Conservation (phyloP, 352 stramenopile genomes). For the Phytophthora hybrid region DNA sequence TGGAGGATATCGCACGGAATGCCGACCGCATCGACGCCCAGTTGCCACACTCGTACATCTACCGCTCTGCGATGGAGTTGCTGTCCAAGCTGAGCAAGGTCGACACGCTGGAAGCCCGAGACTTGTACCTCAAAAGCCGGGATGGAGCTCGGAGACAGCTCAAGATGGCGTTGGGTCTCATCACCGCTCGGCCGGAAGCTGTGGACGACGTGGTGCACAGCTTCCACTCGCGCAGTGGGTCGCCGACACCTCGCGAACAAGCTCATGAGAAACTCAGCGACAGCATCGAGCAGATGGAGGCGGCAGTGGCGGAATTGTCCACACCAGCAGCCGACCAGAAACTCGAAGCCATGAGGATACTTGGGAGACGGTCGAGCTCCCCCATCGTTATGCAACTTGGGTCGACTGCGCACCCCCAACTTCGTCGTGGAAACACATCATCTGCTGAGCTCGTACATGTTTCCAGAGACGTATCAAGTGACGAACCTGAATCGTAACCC, state of each 20-base stretch:
- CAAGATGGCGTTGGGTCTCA: slow-evolving; percentile 19
- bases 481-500: too few species aligned
- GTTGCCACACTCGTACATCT: slow-evolving; percentile 59
- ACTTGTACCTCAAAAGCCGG: slow-evolving; percentile 50
- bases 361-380: not conserved
- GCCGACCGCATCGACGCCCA: slow-evolving; percentile 51
- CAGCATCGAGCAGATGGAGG: slow-evolving; percentile 27
- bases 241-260: slow-evolving; percentile 9
- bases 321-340: not conserved
- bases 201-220: slow-evolving; percentile 15
- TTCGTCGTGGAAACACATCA: not conserved
- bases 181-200: slow-evolving; percentile 14
- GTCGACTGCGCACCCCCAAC: not conserved
- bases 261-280: slow-evolving; percentile 19
- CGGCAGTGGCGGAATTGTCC: slow-evolving; percentile 21
- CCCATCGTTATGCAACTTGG: not conserved
- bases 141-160: slow-evolving; percentile 49
- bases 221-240: slow-evolving; percentile 23
- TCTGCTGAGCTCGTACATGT: too few species aligned
- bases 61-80: slow-evolving; percentile 59
- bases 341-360: not conserved
- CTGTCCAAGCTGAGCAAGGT: slow-evolving; percentile 50
- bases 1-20: slow-evolving; percentile 20
- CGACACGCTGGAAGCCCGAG: slow-evolving; percentile 60
- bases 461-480: too few species aligned